Evolutionary conservation across 495 filamentous ascomycete genomes (phyloP), one percentile per base, ranked within the genome.

Genomic region (Parathielavia appendiculata): DNA sequence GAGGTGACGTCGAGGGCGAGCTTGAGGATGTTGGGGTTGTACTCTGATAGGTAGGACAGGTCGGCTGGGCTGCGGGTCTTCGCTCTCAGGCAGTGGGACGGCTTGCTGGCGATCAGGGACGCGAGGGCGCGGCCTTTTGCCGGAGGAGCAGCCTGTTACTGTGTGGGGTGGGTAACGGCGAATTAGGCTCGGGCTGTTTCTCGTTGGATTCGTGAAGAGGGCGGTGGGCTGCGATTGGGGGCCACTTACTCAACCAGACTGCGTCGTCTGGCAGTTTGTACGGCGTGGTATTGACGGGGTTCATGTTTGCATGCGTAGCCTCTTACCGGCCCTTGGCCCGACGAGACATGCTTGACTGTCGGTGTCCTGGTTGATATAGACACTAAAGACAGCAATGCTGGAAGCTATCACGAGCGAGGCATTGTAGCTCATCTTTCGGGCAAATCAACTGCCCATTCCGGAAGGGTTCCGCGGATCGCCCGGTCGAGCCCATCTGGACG

Each of bases 111-210:
- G 58, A 78, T 64, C n/a, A 65, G 60, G 23, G 61, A 60, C 41
- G 75, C 76, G 22, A 83, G 49, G 30, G 72, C 68, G 40, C 70
- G 74, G 47, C 80, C 80, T n/a, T 76, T 76, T 30, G 14, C 75
- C 74, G 0, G 61, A 81, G 14, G 78, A 80, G 67, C 75, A 80
- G 32, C 78, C 78, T 56, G 76, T 79, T 30, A 80, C 48, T 51
- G 48, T 32, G 26, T 23, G 7, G 12, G n/a, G 6, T 12, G 41
- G 13, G 35, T 53, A 20, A 20, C n/a, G n/a, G n/a, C n/a, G n/a
- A n/a, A n/a, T n/a, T n/a, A n/a, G n/a, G n/a, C n/a, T n/a, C n/a
- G n/a, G n/a, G n/a, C n/a, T n/a, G n/a, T n/a, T n/a, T n/a, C n/a
- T n/a, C n/a, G n/a, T 23, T n/a, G 26, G 32, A 16, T 39, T 1